phyloP scores from a whole-genome alignment of 805 yeast genomes.

The Saturnispora zaruensis region DNA sequence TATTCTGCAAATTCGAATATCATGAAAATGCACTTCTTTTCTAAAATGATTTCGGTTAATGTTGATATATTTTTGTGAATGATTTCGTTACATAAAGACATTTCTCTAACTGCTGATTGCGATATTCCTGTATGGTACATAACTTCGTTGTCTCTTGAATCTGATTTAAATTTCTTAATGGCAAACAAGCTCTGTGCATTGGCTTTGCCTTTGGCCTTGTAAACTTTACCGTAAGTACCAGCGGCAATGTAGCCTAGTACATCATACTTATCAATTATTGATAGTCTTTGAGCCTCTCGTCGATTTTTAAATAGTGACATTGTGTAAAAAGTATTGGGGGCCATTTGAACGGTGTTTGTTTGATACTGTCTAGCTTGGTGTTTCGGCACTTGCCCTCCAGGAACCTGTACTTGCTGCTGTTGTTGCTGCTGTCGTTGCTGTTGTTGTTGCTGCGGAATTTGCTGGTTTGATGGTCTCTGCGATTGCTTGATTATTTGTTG shows the following conservation, averaged over 20 bases:
- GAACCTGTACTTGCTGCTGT: slow-evolving; percentile 17
- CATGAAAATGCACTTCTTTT: slow-evolving; percentile 86
- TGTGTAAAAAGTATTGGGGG: slow-evolving; percentile 45
- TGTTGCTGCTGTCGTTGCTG: slow-evolving; percentile 6
- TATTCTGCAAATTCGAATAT: slow-evolving; percentile 95
- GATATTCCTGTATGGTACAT: slow-evolving; percentile 90
- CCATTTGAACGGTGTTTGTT: slow-evolving; percentile 32
- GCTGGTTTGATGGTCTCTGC: neutral
- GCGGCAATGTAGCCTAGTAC: slow-evolving; percentile 96
- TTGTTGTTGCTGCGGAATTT: slow-evolving; percentile 6
- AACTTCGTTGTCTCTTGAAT: slow-evolving; percentile 76
- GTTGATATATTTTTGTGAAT: slow-evolving; percentile 71
- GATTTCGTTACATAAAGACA: slow-evolving; percentile 88
- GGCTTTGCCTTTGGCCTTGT: slow-evolving; percentile 61
- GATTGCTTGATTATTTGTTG: neutral
- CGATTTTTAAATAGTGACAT: slow-evolving; percentile 53
- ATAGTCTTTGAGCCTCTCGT: slow-evolving; percentile 55
- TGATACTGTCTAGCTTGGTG: slow-evolving; percentile 1
- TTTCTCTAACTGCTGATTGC: slow-evolving; percentile 92
- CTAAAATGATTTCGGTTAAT: slow-evolving; percentile 75
- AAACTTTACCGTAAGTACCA: slow-evolving; percentile 94
- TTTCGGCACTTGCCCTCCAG: slow-evolving; percentile 2
- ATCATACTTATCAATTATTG: slow-evolving; percentile 78
- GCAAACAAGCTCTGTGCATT: slow-evolving; percentile 44
- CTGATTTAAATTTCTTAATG: slow-evolving; percentile 91